These are phyloP conservation scores for Metrosideros polymorpha DNA, from an alignment of 441 rosid species.

Conservation along the genomic window DNA sequence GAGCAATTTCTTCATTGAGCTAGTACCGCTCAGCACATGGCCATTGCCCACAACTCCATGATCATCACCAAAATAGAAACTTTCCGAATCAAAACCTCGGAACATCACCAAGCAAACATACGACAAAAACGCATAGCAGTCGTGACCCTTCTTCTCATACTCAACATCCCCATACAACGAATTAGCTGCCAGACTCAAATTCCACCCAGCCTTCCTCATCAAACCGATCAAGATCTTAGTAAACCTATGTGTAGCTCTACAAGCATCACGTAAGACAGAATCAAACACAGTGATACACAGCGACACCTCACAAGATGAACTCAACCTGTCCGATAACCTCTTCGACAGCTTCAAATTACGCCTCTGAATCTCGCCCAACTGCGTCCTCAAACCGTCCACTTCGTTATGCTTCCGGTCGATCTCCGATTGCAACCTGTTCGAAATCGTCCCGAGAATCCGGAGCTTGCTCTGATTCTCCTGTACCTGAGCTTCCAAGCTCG, in stretches of 20 bases:
- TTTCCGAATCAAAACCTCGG: constrained; percentile 45
- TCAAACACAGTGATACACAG: constrained; percentile 54
- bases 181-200: constrained; percentile 70
- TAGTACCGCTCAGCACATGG: constrained; percentile 10
- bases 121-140: constrained; percentile 57
- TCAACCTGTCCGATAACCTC: constrained; percentile 42
- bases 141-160: constrained; percentile 49
- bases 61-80: constrained; percentile 27
- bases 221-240: constrained; percentile 60
- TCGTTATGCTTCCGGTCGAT: constrained; percentile 62
- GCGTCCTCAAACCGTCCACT: constrained; percentile 44
- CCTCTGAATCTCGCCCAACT: constrained; percentile 45
- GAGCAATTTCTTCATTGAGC: constrained; percentile 37
- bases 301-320: constrained; percentile 40
- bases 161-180: constrained; percentile 47
- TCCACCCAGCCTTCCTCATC: constrained; percentile 88
- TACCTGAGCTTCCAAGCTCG: constrained; percentile 77
- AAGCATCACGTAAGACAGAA: constrained; percentile 57
- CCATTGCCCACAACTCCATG: constrained; percentile 24
- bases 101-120: constrained; percentile 80
- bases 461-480: constrained; percentile 93
- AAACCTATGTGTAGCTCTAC: constrained; percentile 50
- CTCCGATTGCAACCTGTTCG: constrained; percentile 67
- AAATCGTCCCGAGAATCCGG: constrained; percentile 58
- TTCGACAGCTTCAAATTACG: constrained; percentile 41